phyloP scores from a whole-genome alignment of 2,329 filamentous ascomycete genomes.

The Beauveria pseudobassiana region DNA sequence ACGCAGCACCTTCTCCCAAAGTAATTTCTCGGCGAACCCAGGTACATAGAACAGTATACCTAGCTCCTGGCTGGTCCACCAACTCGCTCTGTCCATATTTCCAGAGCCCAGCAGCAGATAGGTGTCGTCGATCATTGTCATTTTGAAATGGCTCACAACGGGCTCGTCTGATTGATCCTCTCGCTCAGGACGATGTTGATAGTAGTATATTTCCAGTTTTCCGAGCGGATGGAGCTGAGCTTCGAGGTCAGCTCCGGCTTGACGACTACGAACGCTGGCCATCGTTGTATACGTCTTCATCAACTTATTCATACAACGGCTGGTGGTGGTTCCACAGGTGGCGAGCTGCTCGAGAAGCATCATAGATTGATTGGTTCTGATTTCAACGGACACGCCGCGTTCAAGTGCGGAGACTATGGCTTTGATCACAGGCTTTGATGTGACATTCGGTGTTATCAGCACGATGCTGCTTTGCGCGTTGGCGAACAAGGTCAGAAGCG shows the following conservation, averaged over 20 bases:
- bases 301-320: slow-evolving; percentile 53
- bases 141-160: slow-evolving; percentile 69
- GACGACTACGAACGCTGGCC: slow-evolving; percentile 14
- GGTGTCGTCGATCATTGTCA: slow-evolving; percentile 63
- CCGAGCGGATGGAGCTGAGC: slow-evolving; percentile 37
- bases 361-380: slow-evolving; percentile 61
- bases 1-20: slow-evolving; percentile 33
- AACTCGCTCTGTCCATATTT: slow-evolving; percentile 79
- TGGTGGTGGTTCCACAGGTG: slow-evolving; percentile 68
- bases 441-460: slow-evolving; percentile 73
- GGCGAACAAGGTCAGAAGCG: slow-evolving; percentile 52
- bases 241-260: slow-evolving; percentile 32
- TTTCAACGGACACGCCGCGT: slow-evolving; percentile 59
- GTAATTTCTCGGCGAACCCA: slow-evolving; percentile 25
- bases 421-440: slow-evolving; percentile 54
- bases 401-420: slow-evolving; percentile 53
- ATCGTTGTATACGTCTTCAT: slow-evolving; percentile 43
- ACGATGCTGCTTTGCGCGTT: slow-evolving; percentile 53
- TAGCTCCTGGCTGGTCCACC: slow-evolving; percentile 80
- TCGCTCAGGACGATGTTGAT: slow-evolving; percentile 32
- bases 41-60: slow-evolving; percentile 54
- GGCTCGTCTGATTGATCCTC: slow-evolving; percentile 43
- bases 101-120: slow-evolving; percentile 68
- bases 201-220: slow-evolving; percentile 51
- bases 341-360: slow-evolving; percentile 77